Evolutionary conservation across 2,329 filamentous ascomycete species (phyloP).

Genomic region (Sclerotinia trifoliorum): DNA sequence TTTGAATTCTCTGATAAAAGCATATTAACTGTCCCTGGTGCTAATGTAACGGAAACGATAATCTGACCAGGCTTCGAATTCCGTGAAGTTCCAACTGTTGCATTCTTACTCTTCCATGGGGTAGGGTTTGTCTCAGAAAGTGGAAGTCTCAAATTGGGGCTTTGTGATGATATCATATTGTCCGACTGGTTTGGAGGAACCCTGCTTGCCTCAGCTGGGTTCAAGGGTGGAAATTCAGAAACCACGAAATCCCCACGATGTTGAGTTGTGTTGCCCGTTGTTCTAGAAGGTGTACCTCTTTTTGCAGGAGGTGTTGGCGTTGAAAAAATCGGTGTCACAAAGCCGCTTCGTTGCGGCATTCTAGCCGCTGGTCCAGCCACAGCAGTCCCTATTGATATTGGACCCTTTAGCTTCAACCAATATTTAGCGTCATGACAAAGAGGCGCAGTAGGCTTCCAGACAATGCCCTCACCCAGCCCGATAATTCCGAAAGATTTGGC

Average conservation of each 20-base stretch:
- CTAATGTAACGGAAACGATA: fast-evolving
- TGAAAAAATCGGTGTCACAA: not conserved
- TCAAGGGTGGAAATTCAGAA: not conserved
- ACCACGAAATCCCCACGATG: no score
- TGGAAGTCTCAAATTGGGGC: fast-evolving
- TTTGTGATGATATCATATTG: not conserved
- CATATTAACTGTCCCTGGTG: fast-evolving
- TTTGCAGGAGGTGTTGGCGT: not conserved
- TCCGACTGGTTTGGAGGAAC: fast-evolving
- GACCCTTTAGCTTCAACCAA: slow-evolving; percentile 35
- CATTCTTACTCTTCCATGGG: not conserved
- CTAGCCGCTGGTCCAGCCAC: not conserved
- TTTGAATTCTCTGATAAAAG: not conserved
- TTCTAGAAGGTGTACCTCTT: fast-evolving
- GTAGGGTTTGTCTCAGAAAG: not conserved
- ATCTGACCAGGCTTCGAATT: not conserved
- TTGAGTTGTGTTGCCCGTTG: slow-evolving; percentile 1
- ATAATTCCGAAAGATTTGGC: slow-evolving; percentile 28
- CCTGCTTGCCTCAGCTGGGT: not conserved
- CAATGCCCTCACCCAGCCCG: slow-evolving; percentile 34
- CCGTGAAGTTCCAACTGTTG: not conserved
- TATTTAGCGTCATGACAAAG: slow-evolving; percentile 29
- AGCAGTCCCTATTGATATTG: not conserved
- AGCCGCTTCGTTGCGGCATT: not conserved
- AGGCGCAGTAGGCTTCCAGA: slow-evolving; percentile 31